Evolutionary conservation across 768 basidiomycete genomes (phyloP).

Genomic region (Phylloporus sp.): DNA sequence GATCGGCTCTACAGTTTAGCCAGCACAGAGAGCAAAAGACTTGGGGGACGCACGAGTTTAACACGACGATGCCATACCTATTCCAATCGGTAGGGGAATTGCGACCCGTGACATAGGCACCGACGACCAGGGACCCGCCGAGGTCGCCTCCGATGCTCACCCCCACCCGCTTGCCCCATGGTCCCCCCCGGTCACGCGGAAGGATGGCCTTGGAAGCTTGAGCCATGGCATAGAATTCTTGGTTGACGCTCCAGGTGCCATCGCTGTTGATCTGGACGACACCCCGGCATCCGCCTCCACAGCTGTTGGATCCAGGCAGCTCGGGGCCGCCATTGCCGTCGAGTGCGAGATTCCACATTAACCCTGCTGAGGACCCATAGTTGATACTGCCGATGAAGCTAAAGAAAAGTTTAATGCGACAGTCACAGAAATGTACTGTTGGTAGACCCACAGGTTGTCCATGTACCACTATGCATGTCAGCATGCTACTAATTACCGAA

Average conservation of each 20-base stretch:
- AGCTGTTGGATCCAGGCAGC: constrained; percentile 60
- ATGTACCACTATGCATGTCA: constrained; percentile 53
- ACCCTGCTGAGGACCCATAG: constrained; percentile 36
- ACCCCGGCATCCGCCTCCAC: constrained; percentile 60
- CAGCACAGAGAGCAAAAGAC: neutral
- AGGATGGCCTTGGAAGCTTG: constrained; percentile 70
- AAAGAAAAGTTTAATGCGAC: constrained; percentile 3
- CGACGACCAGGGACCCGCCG: constrained; percentile 56
- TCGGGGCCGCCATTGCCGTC: constrained; percentile 60
- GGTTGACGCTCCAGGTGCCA: constrained; percentile 60
- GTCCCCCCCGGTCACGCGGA: constrained; percentile 62
- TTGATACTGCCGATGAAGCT: constrained; percentile 38
- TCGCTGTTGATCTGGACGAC: constrained; percentile 63
- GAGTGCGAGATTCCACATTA: constrained; percentile 76
- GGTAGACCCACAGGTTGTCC: constrained; percentile 50
- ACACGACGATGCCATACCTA: constrained; percentile 65
- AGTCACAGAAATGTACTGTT: constrained; percentile 18
- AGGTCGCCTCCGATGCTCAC: constrained; percentile 54
- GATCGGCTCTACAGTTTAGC: neutral
- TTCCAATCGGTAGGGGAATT: constrained; percentile 50
- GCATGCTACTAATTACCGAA: neutral
- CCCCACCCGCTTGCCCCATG: constrained; percentile 64
- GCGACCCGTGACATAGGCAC: constrained; percentile 60
- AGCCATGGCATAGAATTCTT: constrained; percentile 75
- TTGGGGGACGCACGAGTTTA: constrained; percentile 59